Percentiles rank a stretch among this genome's conserved stretches.
phyloP scores from a whole-genome alignment of 768 basidiomycete species.

The Lentinula sp. region DNA sequence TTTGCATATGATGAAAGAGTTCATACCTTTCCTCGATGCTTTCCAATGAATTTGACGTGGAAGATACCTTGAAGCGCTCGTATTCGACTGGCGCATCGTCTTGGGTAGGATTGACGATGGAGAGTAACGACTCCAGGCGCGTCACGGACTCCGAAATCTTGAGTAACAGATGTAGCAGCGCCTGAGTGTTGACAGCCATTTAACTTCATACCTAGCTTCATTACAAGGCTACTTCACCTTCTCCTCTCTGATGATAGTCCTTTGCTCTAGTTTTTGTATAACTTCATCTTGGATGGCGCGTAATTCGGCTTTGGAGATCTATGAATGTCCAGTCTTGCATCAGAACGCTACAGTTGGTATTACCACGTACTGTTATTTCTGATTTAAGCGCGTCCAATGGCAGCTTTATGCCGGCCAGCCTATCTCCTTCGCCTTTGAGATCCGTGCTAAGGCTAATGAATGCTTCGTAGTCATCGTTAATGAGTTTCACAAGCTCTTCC shows the following conservation, averaged over 20 bases:
- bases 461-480: constrained; percentile 97
- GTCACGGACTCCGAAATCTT: constrained; percentile 90
- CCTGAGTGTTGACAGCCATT: constrained; percentile 31
- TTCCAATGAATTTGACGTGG: background rate
- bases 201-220: background rate
- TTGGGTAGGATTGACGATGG: constrained; percentile 52
- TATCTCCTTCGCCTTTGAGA: constrained; percentile 74
- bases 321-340: background rate
- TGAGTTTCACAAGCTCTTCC: constrained; percentile 90
- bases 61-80: background rate
- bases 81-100: constrained; percentile 28
- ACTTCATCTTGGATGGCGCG: constrained; percentile 66
- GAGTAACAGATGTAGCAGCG: constrained; percentile 78
- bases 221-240: constrained; percentile 43
- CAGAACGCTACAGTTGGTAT: background rate
- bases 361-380: constrained; percentile 47
- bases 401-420: constrained; percentile 58
- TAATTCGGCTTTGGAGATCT: constrained; percentile 63
- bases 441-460: constrained; percentile 96
- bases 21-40: constrained; percentile 25
- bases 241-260: constrained; percentile 77
- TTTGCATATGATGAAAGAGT: background rate
- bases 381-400: constrained; percentile 60
- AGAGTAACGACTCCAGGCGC: constrained; percentile 80
- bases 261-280: constrained; percentile 67